Evolutionary conservation across 2,329 filamentous ascomycete genomes (phyloP).

Genomic region (Talaromyces pinophilus): DNA sequence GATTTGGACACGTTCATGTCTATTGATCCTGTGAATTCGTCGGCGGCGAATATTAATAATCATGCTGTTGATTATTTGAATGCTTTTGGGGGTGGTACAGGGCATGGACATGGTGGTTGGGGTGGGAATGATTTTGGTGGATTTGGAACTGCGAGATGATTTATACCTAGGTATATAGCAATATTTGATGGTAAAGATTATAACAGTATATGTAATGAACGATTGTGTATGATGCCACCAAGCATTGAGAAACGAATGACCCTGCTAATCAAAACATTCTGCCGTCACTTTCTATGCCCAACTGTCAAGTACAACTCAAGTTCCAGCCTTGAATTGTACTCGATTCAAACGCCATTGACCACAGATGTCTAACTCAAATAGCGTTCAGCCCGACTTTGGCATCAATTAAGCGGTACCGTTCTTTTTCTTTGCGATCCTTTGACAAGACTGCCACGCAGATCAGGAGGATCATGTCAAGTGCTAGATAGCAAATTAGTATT

Average conservation of each 20-base stretch:
- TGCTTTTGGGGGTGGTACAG: not conserved
- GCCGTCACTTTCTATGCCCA: not conserved
- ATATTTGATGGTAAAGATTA: not conserved
- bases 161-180: not conserved
- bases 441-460: slow-evolving; percentile 72
- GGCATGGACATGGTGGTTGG: not conserved
- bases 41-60: slow-evolving; percentile 10
- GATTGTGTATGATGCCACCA: not conserved
- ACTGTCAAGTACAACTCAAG: slow-evolving; percentile 10
- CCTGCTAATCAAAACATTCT: not conserved
- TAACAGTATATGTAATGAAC: not conserved
- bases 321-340: slow-evolving; percentile 15
- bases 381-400: slow-evolving; percentile 64
- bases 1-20: slow-evolving; percentile 44
- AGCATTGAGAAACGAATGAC: not conserved
- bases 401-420: slow-evolving; percentile 77
- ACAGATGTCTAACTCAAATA: not conserved
- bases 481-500: slow-evolving; percentile 33
- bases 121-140: slow-evolving; percentile 14
- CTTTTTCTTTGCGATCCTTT: slow-evolving; percentile 77
- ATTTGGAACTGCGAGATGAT: slow-evolving; percentile 15
- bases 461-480: slow-evolving; percentile 67
- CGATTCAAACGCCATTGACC: slow-evolving; percentile 43
- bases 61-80: slow-evolving; percentile 7
- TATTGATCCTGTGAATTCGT: slow-evolving; percentile 30